These are phyloP conservation scores for Avena eriantha DNA, from an alignment of 176 grass and related monocot species.

Conservation along the genomic window DNA sequence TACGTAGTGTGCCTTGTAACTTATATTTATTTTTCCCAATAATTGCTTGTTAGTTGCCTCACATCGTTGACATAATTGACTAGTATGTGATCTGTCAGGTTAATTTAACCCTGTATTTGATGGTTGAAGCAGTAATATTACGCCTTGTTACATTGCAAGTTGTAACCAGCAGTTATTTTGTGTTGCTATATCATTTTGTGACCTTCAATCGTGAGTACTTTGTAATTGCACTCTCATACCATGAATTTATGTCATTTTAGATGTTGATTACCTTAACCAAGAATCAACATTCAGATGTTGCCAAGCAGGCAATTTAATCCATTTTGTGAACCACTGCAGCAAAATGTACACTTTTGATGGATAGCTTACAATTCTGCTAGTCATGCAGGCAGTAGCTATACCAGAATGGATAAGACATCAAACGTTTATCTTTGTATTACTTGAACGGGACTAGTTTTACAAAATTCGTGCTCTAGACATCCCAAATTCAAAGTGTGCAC, in stretches of 20 bases:
- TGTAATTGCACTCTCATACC: neutral
- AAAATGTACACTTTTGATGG: neutral
- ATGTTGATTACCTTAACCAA: no score
- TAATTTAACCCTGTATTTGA: conserved; percentile 32
- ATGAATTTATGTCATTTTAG: neutral
- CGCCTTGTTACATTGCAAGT: conserved; percentile 11
- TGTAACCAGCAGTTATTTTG: neutral
- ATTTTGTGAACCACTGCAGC: neutral
- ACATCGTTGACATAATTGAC: conserved; percentile 40
- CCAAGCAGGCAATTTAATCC: neutral
- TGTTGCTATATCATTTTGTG: neutral
- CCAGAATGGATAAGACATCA: neutral
- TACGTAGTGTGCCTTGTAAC: conserved; percentile 47
- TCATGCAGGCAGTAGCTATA: neutral
- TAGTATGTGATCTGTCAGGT: conserved; percentile 37
- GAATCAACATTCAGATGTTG: neutral
- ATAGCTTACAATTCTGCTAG: neutral
- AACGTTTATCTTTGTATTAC: neutral
- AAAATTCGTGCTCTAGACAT: neutral
- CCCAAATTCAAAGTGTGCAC: neutral
- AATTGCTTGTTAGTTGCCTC: conserved; percentile 44
- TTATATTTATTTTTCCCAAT: conserved; percentile 38
- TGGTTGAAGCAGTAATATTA: neutral
- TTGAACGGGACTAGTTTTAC: neutral
- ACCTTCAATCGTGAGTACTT: neutral